phyloP scores from a whole-genome alignment of 2,329 filamentous ascomycete species.

The Emmonsiellopsis sp. region DNA sequence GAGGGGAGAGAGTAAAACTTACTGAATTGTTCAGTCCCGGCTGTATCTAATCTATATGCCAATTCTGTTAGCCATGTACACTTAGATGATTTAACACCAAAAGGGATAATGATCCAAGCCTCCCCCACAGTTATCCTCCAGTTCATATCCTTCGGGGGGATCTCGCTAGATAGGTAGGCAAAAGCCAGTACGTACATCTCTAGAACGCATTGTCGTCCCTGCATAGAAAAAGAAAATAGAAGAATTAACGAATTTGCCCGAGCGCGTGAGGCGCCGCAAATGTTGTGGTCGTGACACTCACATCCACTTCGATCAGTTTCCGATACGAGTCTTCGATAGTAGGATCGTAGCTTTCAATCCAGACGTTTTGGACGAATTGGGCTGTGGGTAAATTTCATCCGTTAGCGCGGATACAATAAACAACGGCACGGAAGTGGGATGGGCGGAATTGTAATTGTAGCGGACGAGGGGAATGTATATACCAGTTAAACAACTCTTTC shows the following conservation, averaged over 20 bases:
- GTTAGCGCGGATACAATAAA: no score
- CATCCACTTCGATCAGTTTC: slow-evolving; percentile 83
- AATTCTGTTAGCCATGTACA: slow-evolving; percentile 4
- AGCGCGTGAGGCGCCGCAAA: neutral
- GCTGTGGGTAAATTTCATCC: slow-evolving; percentile 40
- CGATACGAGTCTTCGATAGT: slow-evolving; percentile 84
- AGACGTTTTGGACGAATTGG: slow-evolving; percentile 89
- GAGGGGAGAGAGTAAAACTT: slow-evolving; percentile 29
- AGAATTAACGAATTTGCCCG: neutral
- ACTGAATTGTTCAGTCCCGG: slow-evolving; percentile 90
- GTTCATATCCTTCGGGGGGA: neutral
- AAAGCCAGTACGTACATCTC: slow-evolving; percentile 60
- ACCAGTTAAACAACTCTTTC: slow-evolving; percentile 90
- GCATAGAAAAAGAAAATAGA: slow-evolving; percentile 7
- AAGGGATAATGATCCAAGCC: neutral
- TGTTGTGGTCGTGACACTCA: slow-evolving; percentile 40
- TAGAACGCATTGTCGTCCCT: slow-evolving; percentile 80
- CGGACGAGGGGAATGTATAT: slow-evolving; percentile 23
- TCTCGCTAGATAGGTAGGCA: neutral
- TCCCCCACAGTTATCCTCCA: neutral
- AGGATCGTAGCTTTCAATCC: slow-evolving; percentile 85
- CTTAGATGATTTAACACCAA: neutral
- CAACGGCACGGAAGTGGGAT: neutral
- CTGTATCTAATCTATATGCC: slow-evolving; percentile 63
- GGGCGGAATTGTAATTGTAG: neutral